Conservation (phyloP, 108 stramenopile species). For the Discostella stelligeroides region DNA sequence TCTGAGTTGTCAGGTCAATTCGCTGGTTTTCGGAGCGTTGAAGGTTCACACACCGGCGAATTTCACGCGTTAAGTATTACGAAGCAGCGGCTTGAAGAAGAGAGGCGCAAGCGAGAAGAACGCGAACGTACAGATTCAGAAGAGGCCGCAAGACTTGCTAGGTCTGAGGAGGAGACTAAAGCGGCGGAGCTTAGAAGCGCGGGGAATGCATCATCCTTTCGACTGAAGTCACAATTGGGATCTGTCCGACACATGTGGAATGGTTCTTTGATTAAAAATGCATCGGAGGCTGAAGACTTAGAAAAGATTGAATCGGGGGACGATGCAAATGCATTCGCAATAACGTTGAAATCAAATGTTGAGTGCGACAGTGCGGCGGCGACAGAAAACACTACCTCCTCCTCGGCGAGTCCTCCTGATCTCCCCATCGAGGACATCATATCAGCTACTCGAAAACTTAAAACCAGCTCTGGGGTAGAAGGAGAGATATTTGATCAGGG, state of each 20-base stretch:
- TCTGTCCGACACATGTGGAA: conserved; percentile 42
- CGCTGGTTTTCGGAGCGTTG: conserved; percentile 26
- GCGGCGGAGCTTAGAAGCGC: background rate
- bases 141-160: conserved; percentile 5
- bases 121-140: conserved; percentile 26
- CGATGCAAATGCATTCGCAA: background rate
- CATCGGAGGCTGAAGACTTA: background rate
- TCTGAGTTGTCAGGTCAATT: conserved; percentile 38
- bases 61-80: conserved; percentile 46
- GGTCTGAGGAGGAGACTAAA: conserved; percentile 11
- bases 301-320: background rate
- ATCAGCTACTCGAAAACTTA: conserved; percentile 7
- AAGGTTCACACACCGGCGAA: conserved; percentile 20
- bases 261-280: conserved; percentile 5
- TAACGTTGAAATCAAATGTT: conserved; percentile 27
- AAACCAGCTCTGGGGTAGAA: conserved; percentile 35
- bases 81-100: conserved; percentile 46
- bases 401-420: too few species aligned
- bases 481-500: conserved; percentile 22
- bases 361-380: conserved; percentile 3
- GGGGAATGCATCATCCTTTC: conserved; percentile 8
- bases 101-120: conserved; percentile 40
- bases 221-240: conserved; percentile 30
- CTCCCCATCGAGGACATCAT: background rate
- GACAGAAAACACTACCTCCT: background rate